Evolutionary conservation across 1,284 basidiomycete genomes (phyloP).

Genomic region (Wolfiporia cocos): DNA sequence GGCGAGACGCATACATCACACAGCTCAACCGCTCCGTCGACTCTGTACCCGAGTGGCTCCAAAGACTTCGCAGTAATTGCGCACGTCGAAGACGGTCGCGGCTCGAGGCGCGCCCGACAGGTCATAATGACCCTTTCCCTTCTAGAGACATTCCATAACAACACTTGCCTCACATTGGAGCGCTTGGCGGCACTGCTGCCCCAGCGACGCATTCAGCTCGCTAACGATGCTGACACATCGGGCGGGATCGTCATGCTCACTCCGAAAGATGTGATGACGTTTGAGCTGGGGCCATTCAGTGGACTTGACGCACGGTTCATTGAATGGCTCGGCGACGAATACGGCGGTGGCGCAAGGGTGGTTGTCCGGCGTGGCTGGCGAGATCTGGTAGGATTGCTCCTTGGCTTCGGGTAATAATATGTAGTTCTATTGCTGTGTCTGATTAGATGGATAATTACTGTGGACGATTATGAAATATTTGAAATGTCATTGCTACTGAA

Average conservation of each 20-base stretch:
- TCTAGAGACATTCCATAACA: constrained; percentile 67
- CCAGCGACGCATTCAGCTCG: constrained; percentile 16
- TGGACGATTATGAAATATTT: no score
- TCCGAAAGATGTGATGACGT: constrained; percentile 56
- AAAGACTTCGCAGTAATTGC: constrained; percentile 17
- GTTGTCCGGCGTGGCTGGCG: constrained; percentile 43
- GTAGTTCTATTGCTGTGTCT: no score
- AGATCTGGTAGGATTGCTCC: constrained; percentile 39
- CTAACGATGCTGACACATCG: constrained; percentile 10
- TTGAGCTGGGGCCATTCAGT: constrained; percentile 70
- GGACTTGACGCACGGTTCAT: constrained; percentile 60
- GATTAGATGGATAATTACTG: no score
- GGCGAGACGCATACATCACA: constrained; percentile 4
- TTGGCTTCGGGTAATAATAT: constrained; percentile 35
- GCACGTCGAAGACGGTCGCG: constrained; percentile 21
- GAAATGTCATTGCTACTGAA: no score
- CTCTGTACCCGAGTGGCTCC: constrained; percentile 4
- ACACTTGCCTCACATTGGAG: constrained; percentile 61
- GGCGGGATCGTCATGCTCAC: constrained; percentile 31
- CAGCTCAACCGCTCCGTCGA: constrained; percentile 7
- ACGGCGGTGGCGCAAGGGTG: constrained; percentile 40
- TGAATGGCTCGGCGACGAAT: constrained; percentile 68
- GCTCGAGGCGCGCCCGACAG: constrained; percentile 34
- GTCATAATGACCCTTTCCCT: constrained; percentile 59
- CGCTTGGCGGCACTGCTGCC: constrained; percentile 46